Evolutionary conservation across 2,329 filamentous ascomycete genomes (phyloP), one percentile per base, ranked within the genome.

Genomic region (Aspergillus ibericus): DNA sequence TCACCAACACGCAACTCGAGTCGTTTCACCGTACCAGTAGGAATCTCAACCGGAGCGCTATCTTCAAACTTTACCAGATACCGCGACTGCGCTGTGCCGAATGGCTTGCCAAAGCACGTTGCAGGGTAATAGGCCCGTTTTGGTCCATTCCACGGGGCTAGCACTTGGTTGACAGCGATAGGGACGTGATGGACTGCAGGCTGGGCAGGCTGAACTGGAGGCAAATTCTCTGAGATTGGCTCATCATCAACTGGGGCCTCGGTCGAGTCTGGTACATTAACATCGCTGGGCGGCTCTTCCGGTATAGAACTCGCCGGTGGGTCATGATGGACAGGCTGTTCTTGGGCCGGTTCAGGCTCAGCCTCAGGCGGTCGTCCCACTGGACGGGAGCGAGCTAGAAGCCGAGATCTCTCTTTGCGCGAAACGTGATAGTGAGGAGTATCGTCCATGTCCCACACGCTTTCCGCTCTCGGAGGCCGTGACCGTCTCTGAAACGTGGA

Each of bases 91-190:
- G 71, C 66, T 10, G 73, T 69, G 2, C 71, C 66, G 46, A 75
- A 69, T 18, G 79, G 73, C 15, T 72, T 73, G 2, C 80, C 82
- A 34, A 86, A 69, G 64, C 81, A 87, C n/a, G 80, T 84, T 8
- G 83, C 85, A 49, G 85, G 84, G 66, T 85, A 86, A 67, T 82
- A 88, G n/a, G 75, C 78, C 54, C 80, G 79, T 49, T 76, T 80
- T n/a, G 76, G 76, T 18, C 82, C 81, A 62, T 80, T 84, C 79
- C 85, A 88, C 27, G 78, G 76, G 7, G 85, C 84, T 61, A 87
- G 79, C 0, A 88, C 79, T 60, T 85, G 79, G 55, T 83, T 82
- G 5, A 80, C 80, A 12, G 78, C 75, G 22, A 80, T 63, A 9
- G 75, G 64, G 7, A 56, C 10, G 27, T 29, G 13, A 16, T 10